Base-by-base conservation (phyloP, 163 green algal species). In the Chlamydomonas reinhardtii region DNA sequence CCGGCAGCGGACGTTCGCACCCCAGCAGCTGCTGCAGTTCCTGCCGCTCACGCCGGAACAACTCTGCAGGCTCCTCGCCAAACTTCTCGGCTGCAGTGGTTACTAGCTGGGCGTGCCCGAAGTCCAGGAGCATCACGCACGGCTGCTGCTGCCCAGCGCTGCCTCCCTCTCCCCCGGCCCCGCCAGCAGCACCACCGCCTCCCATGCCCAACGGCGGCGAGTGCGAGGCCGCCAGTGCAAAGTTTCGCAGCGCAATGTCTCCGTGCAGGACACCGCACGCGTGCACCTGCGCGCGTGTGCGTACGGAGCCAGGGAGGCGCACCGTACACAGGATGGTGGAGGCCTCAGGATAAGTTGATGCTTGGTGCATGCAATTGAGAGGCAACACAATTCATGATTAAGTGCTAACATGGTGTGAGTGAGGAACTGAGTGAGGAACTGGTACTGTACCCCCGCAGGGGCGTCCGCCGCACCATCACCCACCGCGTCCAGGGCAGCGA, bases 261-360 rank as follows among this genome's bases (percentile, higher is more conserved):
- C 70, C 70, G 70, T 75, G 70, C 35, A 75, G 70, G 24, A 75
- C 70, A 24, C 70, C 70, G 35, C 22, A 32, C 0, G 11, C 35
- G 70, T 75, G 70, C 70, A 75, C 70, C 70, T 75, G 70, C 35
- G n/a, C n/a, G n/a, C n/a, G n/a, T n/a, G n/a, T n/a, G n/a, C n/a
- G n/a, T n/a, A n/a, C n/a, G n/a, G n/a, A n/a, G n/a, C n/a, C n/a
- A n/a, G n/a, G n/a, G n/a, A n/a, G n/a, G n/a, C n/a, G n/a, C n/a
- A n/a, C n/a, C n/a, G n/a, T n/a, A n/a, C n/a, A n/a, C n/a, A n/a
- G n/a, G n/a, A n/a, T n/a, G n/a, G n/a, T n/a, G n/a, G n/a, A n/a
- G n/a, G n/a, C n/a, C n/a, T n/a, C n/a, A n/a, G n/a, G n/a, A n/a
- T n/a, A 34, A 22, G 35, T 32, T 32, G 25, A 35, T 71, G 27